phyloP scores from a whole-genome alignment of 192 early-diverging fungal genomes.

The Geranomyces michiganensis region DNA sequence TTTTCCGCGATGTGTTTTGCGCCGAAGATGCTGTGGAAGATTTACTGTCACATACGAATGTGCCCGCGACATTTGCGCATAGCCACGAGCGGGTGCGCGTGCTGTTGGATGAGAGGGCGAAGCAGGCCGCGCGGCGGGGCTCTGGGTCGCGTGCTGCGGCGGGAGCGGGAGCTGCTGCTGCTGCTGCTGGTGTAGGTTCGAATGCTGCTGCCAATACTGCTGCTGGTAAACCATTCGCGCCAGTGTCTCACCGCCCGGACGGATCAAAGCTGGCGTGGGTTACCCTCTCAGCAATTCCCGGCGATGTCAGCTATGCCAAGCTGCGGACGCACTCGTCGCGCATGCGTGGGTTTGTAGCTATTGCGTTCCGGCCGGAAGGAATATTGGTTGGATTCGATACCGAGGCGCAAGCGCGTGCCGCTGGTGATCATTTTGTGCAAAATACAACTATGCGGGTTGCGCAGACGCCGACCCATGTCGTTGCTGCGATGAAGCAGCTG shows the following conservation, averaged over 20 bases:
- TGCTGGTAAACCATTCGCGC: too few relatives aligned
- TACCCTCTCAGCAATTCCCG: slow-evolving; percentile 18
- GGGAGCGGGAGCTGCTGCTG: neutral
- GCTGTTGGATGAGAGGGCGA: slow-evolving; percentile 4
- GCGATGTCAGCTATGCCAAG: slow-evolving; percentile 12
- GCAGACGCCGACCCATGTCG: neutral
- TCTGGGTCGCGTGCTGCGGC: neutral
- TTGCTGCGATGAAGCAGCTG: neutral
- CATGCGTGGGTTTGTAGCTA: slow-evolving; percentile 15
- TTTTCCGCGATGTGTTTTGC: slow-evolving; percentile 35
- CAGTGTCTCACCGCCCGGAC: too few relatives aligned
- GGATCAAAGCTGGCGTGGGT: slow-evolving; percentile 20
- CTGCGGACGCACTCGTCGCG: slow-evolving; percentile 25
- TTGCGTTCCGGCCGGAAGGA: slow-evolving; percentile 25
- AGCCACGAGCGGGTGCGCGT: slow-evolving; percentile 23
- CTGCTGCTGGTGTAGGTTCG: neutral
- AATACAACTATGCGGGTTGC: slow-evolving; percentile 26
- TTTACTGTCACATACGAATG: slow-evolving; percentile 20
- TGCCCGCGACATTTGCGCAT: slow-evolving; percentile 22
- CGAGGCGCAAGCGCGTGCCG: neutral
- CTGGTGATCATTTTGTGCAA: neutral
- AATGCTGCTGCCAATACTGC: neutral
- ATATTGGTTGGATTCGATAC: slow-evolving; percentile 16
- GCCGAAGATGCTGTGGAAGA: slow-evolving; percentile 34
- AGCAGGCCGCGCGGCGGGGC: too few relatives aligned